Evolutionary conservation across 2,329 filamentous ascomycete genomes (phyloP).

Genomic region (Pseudodiploospora longispora): DNA sequence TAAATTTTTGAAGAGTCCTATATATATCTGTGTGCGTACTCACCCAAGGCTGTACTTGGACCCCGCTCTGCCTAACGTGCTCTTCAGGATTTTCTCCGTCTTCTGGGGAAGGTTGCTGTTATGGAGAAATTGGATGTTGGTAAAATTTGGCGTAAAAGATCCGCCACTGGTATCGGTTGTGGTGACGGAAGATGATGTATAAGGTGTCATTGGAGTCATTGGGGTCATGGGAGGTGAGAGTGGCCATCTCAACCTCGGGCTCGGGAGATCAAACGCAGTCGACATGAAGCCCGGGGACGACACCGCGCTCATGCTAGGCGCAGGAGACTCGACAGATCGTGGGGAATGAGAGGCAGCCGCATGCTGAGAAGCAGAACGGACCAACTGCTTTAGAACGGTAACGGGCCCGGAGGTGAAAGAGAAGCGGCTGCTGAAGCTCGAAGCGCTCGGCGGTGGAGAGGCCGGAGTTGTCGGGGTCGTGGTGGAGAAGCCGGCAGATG

Average conservation of each 20-base stretch:
- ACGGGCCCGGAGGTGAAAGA: slow-evolving; percentile 23
- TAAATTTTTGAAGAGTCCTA: too few species aligned
- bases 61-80: slow-evolving; percentile 44
- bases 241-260: slow-evolving; percentile 21
- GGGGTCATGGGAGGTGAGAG: slow-evolving; percentile 30
- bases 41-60: slow-evolving; percentile 36
- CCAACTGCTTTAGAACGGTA: slow-evolving; percentile 23
- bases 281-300: slow-evolving; percentile 26
- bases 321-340: slow-evolving; percentile 14
- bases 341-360: slow-evolving; percentile 11
- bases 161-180: slow-evolving; percentile 25
- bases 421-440: slow-evolving; percentile 19
- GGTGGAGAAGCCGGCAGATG: slow-evolving; percentile 6
- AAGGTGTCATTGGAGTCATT: slow-evolving; percentile 36
- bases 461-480: slow-evolving; percentile 21
- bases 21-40: too few species aligned
- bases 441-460: slow-evolving; percentile 16
- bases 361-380: slow-evolving; percentile 18
- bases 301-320: slow-evolving; percentile 11
- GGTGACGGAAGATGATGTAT: slow-evolving; percentile 31
- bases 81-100: slow-evolving; percentile 39
- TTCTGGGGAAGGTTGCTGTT: slow-evolving; percentile 35
- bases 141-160: slow-evolving; percentile 27
- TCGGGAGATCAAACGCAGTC: slow-evolving; percentile 19
- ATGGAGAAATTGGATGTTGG: slow-evolving; percentile 44